These are phyloP conservation scores for Shiraia bambusicola DNA, from an alignment of 2,329 filamentous ascomycete genomes.

Conservation along the genomic window DNA sequence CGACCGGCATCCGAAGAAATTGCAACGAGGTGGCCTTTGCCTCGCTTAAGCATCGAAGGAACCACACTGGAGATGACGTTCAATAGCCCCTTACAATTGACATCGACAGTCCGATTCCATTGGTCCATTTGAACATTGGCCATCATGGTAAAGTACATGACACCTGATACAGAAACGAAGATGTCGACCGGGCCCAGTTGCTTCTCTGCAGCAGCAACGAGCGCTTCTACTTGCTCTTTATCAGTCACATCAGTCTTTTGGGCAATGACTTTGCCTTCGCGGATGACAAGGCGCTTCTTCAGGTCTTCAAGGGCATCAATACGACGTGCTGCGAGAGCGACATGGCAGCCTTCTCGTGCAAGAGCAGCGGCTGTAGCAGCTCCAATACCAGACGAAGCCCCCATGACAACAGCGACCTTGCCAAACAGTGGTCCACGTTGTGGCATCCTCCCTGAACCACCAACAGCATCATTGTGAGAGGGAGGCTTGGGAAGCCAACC, in stretches of 20 bases:
- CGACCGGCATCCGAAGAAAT: slow-evolving; percentile 81
- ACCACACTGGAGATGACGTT: slow-evolving; percentile 70
- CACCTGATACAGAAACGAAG: slow-evolving; percentile 76
- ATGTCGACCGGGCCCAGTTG: slow-evolving; percentile 74
- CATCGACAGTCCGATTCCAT: slow-evolving; percentile 80
- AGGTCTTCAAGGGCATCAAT: slow-evolving; percentile 67
- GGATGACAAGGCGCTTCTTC: slow-evolving; percentile 60
- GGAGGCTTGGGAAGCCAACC: slow-evolving; percentile 72
- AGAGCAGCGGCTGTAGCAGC: slow-evolving; percentile 71
- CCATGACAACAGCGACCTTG: slow-evolving; percentile 73
- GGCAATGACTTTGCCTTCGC: slow-evolving; percentile 66
- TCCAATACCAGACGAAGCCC: slow-evolving; percentile 77
- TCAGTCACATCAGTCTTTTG: slow-evolving; percentile 73
- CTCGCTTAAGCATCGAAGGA: slow-evolving; percentile 69
- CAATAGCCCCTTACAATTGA: slow-evolving; percentile 82
- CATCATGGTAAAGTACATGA: slow-evolving; percentile 92
- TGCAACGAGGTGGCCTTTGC: slow-evolving; percentile 72
- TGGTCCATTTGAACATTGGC: slow-evolving; percentile 71
- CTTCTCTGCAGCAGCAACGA: slow-evolving; percentile 60
- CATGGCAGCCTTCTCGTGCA: slow-evolving; percentile 68
- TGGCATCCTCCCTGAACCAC: slow-evolving; percentile 48
- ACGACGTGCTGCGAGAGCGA: slow-evolving; percentile 72
- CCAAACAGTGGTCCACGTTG: slow-evolving; percentile 63
- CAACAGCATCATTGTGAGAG: slow-evolving; percentile 50
- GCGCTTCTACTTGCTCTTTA: slow-evolving; percentile 63